Evolutionary conservation across 1,139 yeast species (phyloP), one percentile per base, ranked within the genome.

Genomic region (Keqinozyma sinolaborantium): DNA sequence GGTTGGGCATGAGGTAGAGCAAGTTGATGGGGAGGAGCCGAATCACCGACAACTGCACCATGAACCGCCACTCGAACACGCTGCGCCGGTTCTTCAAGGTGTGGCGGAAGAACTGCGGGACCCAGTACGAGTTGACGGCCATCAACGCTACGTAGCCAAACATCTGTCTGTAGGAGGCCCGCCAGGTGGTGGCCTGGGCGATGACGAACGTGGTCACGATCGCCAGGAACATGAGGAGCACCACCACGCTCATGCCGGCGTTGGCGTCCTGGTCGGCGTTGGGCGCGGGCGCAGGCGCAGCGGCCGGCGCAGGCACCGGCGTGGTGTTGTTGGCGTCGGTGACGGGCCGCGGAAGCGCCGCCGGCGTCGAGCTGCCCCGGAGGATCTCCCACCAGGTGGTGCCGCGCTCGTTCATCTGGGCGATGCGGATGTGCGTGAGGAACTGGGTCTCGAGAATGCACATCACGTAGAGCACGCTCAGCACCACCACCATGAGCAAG

Each of bases 81-180:
- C 66, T 63, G 33, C 82, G 63, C n/a, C 85, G 68, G 16, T 92
- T 92, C 35, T 86, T 71, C 14, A 83, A 58, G 4, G 84, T 79
- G 50, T 87, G 86, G 45, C 96, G 69, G 39, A 79, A 76, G 30
- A 87, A 82, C 53, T 90, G 98, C 0, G 97, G 97, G n/a, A 83
- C 45, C 97, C 97, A 90, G 44, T 76, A 79, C 1, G 95, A 84
- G 51, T 79, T 84, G 20, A 82, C 50, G 1, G 68, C 35, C 2
- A 79, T 39, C 4, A 82, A 51, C 1, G 74, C 60, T 2, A 70
- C 34, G 37, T 73, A 78, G 50, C 87, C 95, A 49, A 80, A 76
- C 3, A 64, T 46, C 14, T 56, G 56, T 34, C 96, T 64, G 28
- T 75, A 58, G 10, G 56, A 58, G 19, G 65, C 63, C 23, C 92